Evolutionary conservation across 257 asterid genomes (phyloP), one percentile per base, ranked within the genome.

Genomic region (Solanum pimpinellifolium): DNA sequence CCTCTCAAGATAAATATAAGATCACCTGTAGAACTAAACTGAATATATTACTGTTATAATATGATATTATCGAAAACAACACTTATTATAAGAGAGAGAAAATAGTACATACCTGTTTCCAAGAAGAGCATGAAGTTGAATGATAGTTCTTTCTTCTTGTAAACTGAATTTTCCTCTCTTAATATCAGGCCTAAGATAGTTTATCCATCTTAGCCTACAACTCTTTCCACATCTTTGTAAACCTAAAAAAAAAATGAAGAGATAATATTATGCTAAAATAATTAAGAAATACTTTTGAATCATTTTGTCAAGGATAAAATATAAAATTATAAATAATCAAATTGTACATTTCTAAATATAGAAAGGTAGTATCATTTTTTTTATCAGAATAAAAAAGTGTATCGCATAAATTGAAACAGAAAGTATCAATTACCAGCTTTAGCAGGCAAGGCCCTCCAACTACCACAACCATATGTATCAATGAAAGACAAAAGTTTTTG

Each of bases 111-210:
- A 90, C 92, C 89, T 89, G 31, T 90, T 89, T 16, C 92, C 92
- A 66, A 89, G 88, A 85, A 90, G 88, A 60, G 91, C 90, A 83
- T 90, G 92, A 47, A 89, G 91, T 62, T 88, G 92, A 74, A 90
- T 87, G 35, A 89, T 90, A 65, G 87, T 87, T 75, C 86, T 90
- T n/a, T 90, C 90, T 74, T 90, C 91, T 37, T 49, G 86, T 73
- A 59, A 83, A 33, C 87, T 86, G 47, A 90, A 88, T 68, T 88
- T 84, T 6, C 92, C 90, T 62, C 89, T 88, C 86, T 89, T 87
- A 7, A 83, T 87, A 60, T 87, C 91, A 9, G 90, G 91, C 10
- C 91, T 87, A 3, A 87, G 86, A 87, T 90, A 87, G 11, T 88
- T 87, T 14, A 60, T 86, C 92, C 92, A 90, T 44, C 91, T 78